Base-by-base conservation (phyloP, 345 rosid genomes). In the Citrus cavaleriei region DNA sequence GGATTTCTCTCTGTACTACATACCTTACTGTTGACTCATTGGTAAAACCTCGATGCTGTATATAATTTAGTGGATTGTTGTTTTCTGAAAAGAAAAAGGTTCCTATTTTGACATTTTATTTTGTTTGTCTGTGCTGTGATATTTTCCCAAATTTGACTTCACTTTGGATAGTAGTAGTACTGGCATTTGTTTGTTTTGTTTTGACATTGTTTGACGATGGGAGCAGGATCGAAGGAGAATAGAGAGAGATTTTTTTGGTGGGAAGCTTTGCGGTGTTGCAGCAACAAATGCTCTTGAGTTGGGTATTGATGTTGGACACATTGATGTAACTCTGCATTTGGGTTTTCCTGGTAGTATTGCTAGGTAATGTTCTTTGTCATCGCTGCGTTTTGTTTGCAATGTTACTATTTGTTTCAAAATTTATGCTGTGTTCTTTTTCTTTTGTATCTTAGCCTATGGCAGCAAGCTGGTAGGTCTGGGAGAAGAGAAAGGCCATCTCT, bases 391-490 rank as follows among this genome's bases (percentile, higher is more conserved):
- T 73, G 7, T 67, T 65, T 6, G 78, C 40, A 58, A 46, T 70
- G 64, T 60, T 22, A 58, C 54, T 64, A 65, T 69, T 37, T 79
- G 55, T 57, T 67, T 79, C 78, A 78, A 58, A 78, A 30, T 18
- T 57, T 72, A 51, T 82, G 24, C 78, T 70, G 73, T 21, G 78
- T 14, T 57, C 75, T 64, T 24, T 62, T 78, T 77, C 32, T 82
- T 81, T 78, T 83, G 73, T 70, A 54, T 79, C 51, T 70, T 84
- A 95, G 98, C 88, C 87, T 93, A 78, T 92, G 97, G 98, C 99
- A 95, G 84, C 98, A 95, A 86, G 97, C 98, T 22, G 99, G 99
- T 76, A 88, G 98, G 85, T 93, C 98, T 78, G 99, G 99, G 73
- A 88, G 98, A 84, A 91, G 99, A 81, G 96, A 88, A 77, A 92